Evolutionary conservation across 306 rosid species (phyloP).

Genomic region (Vachellia pachyceras): DNA sequence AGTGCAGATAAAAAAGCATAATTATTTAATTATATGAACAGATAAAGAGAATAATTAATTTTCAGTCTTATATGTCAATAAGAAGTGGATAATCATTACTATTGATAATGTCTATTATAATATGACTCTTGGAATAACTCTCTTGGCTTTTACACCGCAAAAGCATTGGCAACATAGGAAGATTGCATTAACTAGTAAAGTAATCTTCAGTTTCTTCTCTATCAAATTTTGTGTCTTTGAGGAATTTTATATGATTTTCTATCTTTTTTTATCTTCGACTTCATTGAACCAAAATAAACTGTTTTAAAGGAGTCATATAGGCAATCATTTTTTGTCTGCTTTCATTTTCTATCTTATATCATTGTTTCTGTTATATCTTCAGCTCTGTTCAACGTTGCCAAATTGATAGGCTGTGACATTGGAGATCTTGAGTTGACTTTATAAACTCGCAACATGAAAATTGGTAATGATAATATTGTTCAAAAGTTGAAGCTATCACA

Average conservation of each 20-base stretch:
- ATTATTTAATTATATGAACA: constrained; percentile 4
- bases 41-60: constrained; percentile 1
- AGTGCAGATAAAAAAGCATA: constrained; percentile 1
- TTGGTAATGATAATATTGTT: constrained; percentile 85
- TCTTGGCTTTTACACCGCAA: neutral
- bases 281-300: neutral
- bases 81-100: constrained; percentile 2
- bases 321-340: neutral
- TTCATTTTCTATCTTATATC: neutral
- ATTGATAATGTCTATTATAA: neutral
- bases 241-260: neutral
- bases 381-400: constrained; percentile 73
- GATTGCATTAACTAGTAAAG: neutral
- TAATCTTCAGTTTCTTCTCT: neutral
- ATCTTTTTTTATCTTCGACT: neutral
- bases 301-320: neutral
- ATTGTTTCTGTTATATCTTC: constrained; percentile 39
- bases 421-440: constrained; percentile 84
- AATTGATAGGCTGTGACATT: constrained; percentile 76
- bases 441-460: constrained; percentile 91
- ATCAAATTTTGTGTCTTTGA: neutral
- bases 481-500: constrained; percentile 87
- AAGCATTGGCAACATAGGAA: neutral
- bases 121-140: neutral
- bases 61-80: neutral